Percentiles rank a stretch among this genome's conserved stretches.
Evolutionary conservation across 2,329 filamentous ascomycete genomes (phyloP).

Genomic region (Trichoderma simmonsii): DNA sequence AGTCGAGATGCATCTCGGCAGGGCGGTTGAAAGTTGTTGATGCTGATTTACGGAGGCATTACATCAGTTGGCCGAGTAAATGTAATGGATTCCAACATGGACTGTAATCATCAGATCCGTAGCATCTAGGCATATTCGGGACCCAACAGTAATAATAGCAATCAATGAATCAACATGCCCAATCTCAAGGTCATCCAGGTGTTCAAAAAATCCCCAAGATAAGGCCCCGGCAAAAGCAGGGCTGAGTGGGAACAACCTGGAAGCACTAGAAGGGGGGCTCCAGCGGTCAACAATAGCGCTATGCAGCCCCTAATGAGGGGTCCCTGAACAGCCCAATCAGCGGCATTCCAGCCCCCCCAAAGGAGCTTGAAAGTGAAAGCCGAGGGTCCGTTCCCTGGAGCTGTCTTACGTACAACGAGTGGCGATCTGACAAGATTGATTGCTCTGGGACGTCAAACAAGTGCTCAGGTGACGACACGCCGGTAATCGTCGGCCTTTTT

Average conservation of each 20-base stretch:
- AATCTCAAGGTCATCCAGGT: not conserved
- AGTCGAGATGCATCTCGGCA: not conserved
- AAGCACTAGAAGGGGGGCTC: not conserved
- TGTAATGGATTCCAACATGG: no score
- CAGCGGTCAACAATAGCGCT: not conserved
- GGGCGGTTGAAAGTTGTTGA: not conserved
- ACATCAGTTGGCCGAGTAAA: no score
- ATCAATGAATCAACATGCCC: not conserved
- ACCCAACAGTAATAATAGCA: no score
- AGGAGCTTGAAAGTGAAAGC: not conserved
- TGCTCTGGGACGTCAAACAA: not conserved
- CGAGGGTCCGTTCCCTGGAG: conserved; percentile 3
- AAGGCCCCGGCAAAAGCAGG: not conserved
- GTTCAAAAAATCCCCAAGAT: not conserved
- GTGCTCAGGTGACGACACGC: conserved; percentile 4
- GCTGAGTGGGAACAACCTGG: not conserved
- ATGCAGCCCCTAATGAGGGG: not conserved
- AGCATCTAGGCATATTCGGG: no score
- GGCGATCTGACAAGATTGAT: conserved; percentile 6
- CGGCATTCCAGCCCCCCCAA: not conserved
- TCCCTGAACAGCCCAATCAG: not conserved
- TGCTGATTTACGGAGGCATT: no score
- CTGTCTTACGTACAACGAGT: conserved; percentile 2
- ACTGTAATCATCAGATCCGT: no score
- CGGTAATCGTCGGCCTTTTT: conserved; percentile 16